These are phyloP conservation scores for Sclerotinia nivalis DNA, from an alignment of 2,329 filamentous ascomycete genomes.

Conservation along the genomic window DNA sequence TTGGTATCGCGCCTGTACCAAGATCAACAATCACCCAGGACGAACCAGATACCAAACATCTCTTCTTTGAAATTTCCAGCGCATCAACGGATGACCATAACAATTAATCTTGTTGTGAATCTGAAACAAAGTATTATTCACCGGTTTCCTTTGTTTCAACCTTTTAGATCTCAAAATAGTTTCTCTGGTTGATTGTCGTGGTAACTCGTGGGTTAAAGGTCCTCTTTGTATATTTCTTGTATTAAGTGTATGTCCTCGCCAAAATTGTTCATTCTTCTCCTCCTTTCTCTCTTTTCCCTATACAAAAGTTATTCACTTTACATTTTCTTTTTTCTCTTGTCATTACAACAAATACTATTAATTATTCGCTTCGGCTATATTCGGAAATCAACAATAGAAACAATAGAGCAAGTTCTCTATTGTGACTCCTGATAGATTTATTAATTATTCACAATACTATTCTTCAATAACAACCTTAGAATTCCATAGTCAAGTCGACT, in stretches of 20 bases:
- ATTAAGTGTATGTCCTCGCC: constrained; percentile 7
- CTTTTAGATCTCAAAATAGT: constrained; percentile 16
- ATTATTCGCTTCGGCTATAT: neutral
- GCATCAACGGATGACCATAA: neutral
- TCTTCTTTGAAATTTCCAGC: neutral
- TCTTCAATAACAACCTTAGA: neutral
- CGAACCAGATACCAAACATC: constrained; percentile 10
- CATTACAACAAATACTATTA: neutral
- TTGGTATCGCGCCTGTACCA: constrained; percentile 1
- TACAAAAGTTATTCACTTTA: constrained; percentile 14
- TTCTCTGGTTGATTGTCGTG: neutral
- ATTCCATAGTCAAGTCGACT: constrained; percentile 17
- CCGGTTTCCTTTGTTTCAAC: neutral
- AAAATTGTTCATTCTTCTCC: neutral
- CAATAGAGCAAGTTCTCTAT: constrained; percentile 20
- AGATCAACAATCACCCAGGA: neutral
- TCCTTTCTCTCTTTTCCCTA: neutral
- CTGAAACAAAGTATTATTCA: constrained; percentile 10
- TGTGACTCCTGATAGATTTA: constrained; percentile 10
- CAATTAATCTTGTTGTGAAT: neutral
- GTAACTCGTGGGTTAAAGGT: neutral
- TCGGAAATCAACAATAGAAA: constrained; percentile 15
- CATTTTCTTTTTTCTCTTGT: constrained; percentile 8
- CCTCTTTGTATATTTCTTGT: neutral
- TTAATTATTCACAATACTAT: constrained; percentile 16